Evolutionary conservation across 345 rosid genomes (phyloP).

Genomic region (Turnera subulata): DNA sequence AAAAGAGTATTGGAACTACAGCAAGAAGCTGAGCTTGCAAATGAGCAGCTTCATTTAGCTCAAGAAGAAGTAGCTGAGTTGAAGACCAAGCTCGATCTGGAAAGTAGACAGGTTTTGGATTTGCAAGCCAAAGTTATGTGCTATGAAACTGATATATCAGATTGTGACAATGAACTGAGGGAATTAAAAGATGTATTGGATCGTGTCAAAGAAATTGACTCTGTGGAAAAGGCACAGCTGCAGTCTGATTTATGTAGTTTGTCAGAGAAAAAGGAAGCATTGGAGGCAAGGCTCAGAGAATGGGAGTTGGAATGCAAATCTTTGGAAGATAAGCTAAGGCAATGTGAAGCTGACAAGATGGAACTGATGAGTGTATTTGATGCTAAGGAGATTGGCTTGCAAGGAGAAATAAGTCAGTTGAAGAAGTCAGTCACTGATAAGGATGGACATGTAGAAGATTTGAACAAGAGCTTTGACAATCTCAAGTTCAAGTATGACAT

Average conservation of each 20-base stretch:
- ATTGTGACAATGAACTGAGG: slow-evolving; percentile 63
- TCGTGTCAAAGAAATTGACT: slow-evolving; percentile 62
- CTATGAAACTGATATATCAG: slow-evolving; percentile 58
- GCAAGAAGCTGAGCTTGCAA: slow-evolving; percentile 32
- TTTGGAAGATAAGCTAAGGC: slow-evolving; percentile 59
- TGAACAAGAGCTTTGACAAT: slow-evolving; percentile 28
- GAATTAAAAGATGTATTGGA: slow-evolving; percentile 49
- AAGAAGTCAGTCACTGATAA: slow-evolving; percentile 40
- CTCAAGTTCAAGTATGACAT: slow-evolving; percentile 24
- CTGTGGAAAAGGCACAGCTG: slow-evolving; percentile 55
- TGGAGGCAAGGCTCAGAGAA: slow-evolving; percentile 53
- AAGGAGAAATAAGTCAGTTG: slow-evolving; percentile 31
- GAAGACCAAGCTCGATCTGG: slow-evolving; percentile 45
- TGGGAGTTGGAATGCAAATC: slow-evolving; percentile 58
- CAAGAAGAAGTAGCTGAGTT: slow-evolving; percentile 40
- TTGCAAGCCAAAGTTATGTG: slow-evolving; percentile 50
- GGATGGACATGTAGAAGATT: slow-evolving; percentile 25
- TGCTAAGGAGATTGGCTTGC: slow-evolving; percentile 29
- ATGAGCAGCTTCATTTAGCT: slow-evolving; percentile 40
- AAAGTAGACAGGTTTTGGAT: slow-evolving; percentile 53
- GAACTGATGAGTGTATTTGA: slow-evolving; percentile 16
- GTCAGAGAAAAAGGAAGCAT: slow-evolving; percentile 35
- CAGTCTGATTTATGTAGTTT: slow-evolving; percentile 57
- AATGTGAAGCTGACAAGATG: slow-evolving; percentile 39
- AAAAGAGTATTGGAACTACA: slow-evolving; percentile 19